Evolutionary conservation across 495 filamentous ascomycete species (phyloP).

Genomic region (Cercophora newfieldiana): DNA sequence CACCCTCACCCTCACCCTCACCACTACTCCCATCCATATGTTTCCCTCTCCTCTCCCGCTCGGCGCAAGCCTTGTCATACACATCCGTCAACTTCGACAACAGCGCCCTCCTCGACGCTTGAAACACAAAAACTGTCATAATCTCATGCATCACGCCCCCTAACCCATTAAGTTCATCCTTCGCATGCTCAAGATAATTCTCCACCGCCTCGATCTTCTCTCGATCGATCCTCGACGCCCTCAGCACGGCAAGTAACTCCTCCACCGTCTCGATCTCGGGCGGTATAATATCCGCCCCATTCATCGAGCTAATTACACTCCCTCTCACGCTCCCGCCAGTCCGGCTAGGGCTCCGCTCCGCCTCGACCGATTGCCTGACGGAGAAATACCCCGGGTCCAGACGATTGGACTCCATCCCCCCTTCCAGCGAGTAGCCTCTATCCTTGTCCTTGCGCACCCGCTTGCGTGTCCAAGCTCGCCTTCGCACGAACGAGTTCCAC

Average conservation of each 20-base stretch:
- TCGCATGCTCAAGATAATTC: slow-evolving; percentile 75
- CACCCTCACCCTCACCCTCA: slow-evolving; percentile 25
- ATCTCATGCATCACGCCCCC: slow-evolving; percentile 78
- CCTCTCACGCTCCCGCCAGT: slow-evolving; percentile 14
- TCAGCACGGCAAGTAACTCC: slow-evolving; percentile 63
- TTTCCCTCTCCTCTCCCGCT: slow-evolving; percentile 18
- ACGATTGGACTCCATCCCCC: slow-evolving; percentile 64
- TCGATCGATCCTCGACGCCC: slow-evolving; percentile 73
- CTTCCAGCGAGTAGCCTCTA: slow-evolving; percentile 33
- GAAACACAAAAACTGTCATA: slow-evolving; percentile 85
- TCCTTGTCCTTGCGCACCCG: slow-evolving; percentile 63
- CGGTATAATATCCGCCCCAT: slow-evolving; percentile 21
- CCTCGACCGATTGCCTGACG: slow-evolving; percentile 55
- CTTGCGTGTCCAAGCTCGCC: slow-evolving; percentile 84
- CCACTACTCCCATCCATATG: slow-evolving; percentile 33
- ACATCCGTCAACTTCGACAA: slow-evolving; percentile 63
- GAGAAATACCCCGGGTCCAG: slow-evolving; percentile 92
- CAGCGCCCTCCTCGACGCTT: slow-evolving; percentile 78
- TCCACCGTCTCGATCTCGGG: slow-evolving; percentile 64
- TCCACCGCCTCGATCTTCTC: slow-evolving; percentile 83
- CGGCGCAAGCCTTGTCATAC: slow-evolving; percentile 52
- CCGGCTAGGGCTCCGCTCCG: slow-evolving; percentile 38
- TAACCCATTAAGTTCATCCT: slow-evolving; percentile 78
- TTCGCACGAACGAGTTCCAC: slow-evolving; percentile 89
- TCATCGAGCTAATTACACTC: slow-evolving; percentile 28